phyloP scores from a whole-genome alignment of 441 rosid genomes.

The Dalechampia spathulata region DNA sequence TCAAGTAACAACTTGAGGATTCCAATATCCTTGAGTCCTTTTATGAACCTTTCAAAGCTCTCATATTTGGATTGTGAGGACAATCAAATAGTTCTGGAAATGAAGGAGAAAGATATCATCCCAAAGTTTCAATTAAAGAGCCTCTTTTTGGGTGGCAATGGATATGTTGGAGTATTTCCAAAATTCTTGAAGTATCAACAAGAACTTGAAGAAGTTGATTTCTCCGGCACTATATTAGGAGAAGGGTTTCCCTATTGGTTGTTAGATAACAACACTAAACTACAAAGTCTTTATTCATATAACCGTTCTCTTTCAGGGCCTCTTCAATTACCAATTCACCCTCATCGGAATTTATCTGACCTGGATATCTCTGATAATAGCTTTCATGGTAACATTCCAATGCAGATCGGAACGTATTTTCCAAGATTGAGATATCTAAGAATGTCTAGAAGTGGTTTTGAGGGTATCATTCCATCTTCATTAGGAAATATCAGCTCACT shows the following conservation, averaged over 20 bases:
- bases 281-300: neutral
- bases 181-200: conserved; percentile 19
- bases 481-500: conserved; percentile 5
- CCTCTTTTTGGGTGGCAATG: neutral
- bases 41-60: conserved; percentile 27
- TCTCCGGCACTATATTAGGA: neutral
- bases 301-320: conserved; percentile 16
- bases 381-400: conserved; percentile 10
- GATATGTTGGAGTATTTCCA: conserved; percentile 10
- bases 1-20: conserved; percentile 11
- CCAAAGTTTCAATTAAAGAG: conserved; percentile 9
- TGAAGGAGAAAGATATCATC: neutral
- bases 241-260: conserved; percentile 30
- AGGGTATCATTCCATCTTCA: conserved; percentile 13
- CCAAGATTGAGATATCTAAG: neutral
- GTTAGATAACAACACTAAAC: conserved; percentile 20
- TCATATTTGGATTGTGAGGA: neutral
- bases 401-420: neutral
- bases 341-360: neutral
- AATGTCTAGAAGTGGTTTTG: conserved; percentile 6
- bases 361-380: conserved; percentile 16
- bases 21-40: conserved; percentile 12
- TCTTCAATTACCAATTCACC: conserved; percentile 9
- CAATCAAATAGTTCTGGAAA: conserved; percentile 1
- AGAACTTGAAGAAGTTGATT: neutral